phyloP scores from a whole-genome alignment of 2,329 filamentous ascomycete species.

The Talaromyces sp. region DNA sequence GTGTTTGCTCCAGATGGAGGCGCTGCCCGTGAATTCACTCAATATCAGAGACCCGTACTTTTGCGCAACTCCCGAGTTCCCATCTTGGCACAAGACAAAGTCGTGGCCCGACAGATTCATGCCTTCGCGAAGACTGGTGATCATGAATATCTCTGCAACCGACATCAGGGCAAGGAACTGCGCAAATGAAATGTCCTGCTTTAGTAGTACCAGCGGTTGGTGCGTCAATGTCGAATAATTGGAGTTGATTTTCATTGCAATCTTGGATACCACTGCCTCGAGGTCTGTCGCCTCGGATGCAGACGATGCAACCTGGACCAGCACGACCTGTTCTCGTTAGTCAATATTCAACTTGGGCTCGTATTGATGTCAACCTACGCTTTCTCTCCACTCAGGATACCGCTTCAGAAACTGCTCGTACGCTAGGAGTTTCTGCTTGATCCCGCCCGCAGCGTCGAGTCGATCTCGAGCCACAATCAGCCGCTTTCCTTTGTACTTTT shows the following conservation, averaged over 20 bases:
- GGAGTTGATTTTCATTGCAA: conserved; percentile 88
- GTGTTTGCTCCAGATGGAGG: conserved; percentile 73
- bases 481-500: conserved; percentile 79
- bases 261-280: conserved; percentile 81
- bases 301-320: conserved; percentile 82
- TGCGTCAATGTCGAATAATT: conserved; percentile 83
- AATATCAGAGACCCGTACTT: conserved; percentile 84
- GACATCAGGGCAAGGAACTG: conserved; percentile 89
- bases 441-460: conserved; percentile 83
- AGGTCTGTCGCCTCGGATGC: conserved; percentile 80
- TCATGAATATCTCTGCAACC: conserved; percentile 83
- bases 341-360: not conserved
- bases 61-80: conserved; percentile 58
- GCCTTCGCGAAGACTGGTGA: conserved; percentile 88
- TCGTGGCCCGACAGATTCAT: conserved; percentile 97
- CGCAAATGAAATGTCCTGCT: conserved; percentile 86
- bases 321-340: conserved; percentile 56
- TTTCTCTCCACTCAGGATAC: conserved; percentile 81
- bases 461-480: conserved; percentile 92
- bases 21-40: conserved; percentile 90
- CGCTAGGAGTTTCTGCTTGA: conserved; percentile 84
- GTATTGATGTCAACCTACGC: conserved; percentile 32
- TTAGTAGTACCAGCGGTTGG: conserved; percentile 83
- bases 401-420: conserved; percentile 90
- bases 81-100: conserved; percentile 88